Conservation (phyloP, 2,329 filamentous ascomycete genomes). For the Amauroascus verrucosus region DNA sequence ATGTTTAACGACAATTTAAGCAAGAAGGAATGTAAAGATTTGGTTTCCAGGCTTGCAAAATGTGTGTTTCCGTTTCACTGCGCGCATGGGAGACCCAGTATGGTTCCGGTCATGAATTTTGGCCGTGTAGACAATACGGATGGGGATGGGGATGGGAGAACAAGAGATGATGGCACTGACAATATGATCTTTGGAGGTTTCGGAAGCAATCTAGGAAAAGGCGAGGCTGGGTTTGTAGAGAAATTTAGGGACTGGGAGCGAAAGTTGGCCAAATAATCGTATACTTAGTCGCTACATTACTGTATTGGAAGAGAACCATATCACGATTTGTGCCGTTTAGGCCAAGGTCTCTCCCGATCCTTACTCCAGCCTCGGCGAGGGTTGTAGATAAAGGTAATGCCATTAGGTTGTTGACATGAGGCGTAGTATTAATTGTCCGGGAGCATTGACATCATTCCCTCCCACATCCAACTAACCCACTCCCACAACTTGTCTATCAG, state of each 20-base stretch:
- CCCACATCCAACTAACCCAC: too few species aligned
- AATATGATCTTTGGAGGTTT: not conserved
- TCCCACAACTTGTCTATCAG: too few species aligned
- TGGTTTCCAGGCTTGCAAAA: constrained; percentile 30
- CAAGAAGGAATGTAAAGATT: constrained; percentile 29
- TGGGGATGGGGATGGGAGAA: not conserved
- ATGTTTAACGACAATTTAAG: constrained; percentile 42
- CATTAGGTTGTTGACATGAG: too few species aligned
- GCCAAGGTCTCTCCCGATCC: too few species aligned
- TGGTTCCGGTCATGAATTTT: constrained; percentile 36
- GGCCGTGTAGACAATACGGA: not conserved
- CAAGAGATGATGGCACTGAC: not conserved
- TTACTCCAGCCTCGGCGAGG: too few species aligned
- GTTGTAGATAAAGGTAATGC: too few species aligned
- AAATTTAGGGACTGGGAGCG: not conserved
- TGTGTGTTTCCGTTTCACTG: constrained; percentile 43
- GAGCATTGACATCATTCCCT: not conserved
- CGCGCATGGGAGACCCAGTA: constrained; percentile 41
- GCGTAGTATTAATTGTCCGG: not conserved
- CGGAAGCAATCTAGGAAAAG: not conserved
- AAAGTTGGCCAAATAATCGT: not conserved
- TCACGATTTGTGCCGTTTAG: too few species aligned
- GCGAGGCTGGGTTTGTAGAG: not conserved
- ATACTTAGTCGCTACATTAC: not conserved
- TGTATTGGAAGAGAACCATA: too few species aligned